Evolutionary conservation across 2,329 filamentous ascomycete genomes (phyloP), one percentile per base, ranked within the genome.

Genomic region (Aspergillus tanneri): DNA sequence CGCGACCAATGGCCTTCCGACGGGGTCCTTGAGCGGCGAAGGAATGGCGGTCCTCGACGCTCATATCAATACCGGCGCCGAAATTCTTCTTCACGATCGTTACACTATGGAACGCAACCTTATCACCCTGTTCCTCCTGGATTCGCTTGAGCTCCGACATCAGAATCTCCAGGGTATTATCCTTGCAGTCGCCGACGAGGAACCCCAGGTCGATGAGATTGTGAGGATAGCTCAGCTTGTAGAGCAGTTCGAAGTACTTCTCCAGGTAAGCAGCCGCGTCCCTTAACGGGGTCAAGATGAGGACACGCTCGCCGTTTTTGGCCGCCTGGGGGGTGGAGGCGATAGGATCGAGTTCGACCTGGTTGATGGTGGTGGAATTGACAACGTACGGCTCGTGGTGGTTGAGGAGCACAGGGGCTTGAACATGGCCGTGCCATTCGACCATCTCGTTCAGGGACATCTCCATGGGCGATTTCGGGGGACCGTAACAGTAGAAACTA

Each of bases 401-500:
- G 75, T 99, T 99, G 79, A 95, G 96, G 57, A 96, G 82, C 60
- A 99, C 90, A 41, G 93, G 93, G 3, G 93, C 97, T 61, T 91
- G 85, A 54, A 93, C 77, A 66, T 96, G 91, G 49, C 84, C 84
- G 58, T 88, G 86, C 93, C 93, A 99, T 56, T 89, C 81, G 53
- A 85, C 85, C 70, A 92, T 86, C 68, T 99, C 93, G 68, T 96
- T 96, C 47, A 86, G 76, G 34, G 87, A 83, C 90, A 99, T 96
- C 56, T 93, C 84, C 84, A 95, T 95, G 44, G 93, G 93, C n/a
- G 93, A 83, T 76, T 95, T 96, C 19, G 87, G 83, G 11, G 93
- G 92, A 10, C 93, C 93, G 81, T 90, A 97, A 77, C 93, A 99
- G 74, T 96, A 95, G 73, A 95, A 96, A 73, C 92, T 97, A 65